Evolutionary conservation across 2,329 filamentous ascomycete species (phyloP).

Genomic region (Aspergillus bombycis): DNA sequence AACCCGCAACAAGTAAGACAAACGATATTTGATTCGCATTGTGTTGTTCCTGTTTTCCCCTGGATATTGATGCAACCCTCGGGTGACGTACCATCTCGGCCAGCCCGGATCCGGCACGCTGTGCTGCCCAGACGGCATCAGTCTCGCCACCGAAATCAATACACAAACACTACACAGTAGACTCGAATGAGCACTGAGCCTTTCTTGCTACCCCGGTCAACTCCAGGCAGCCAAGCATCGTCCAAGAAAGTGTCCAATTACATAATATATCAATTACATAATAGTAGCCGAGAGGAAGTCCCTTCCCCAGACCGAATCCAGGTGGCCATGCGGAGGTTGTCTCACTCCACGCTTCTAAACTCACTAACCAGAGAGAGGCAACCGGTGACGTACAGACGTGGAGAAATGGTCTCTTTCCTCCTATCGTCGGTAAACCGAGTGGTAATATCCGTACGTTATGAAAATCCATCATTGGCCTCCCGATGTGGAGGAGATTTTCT

Average conservation of each 20-base stretch:
- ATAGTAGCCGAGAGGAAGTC: background rate
- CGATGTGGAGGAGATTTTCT: conserved; percentile 10
- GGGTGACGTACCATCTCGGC: background rate
- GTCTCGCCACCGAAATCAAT: background rate
- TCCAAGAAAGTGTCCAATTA: background rate
- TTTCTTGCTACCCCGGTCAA: background rate
- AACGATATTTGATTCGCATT: background rate
- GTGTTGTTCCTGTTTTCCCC: background rate
- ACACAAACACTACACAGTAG: background rate
- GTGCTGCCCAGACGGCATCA: background rate
- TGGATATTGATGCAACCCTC: background rate
- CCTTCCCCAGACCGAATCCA: conserved; percentile 8
- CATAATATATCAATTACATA: background rate
- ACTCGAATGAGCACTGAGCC: too few relatives aligned
- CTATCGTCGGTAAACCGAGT: conserved; percentile 2
- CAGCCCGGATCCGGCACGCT: background rate
- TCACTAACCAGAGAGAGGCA: conserved; percentile 2
- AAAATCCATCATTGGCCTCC: conserved; percentile 12
- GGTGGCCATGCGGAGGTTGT: conserved; percentile 9
- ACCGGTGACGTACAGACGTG: conserved; percentile 5
- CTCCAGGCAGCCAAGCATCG: background rate
- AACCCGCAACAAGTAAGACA: background rate
- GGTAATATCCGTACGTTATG: conserved; percentile 13
- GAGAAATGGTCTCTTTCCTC: background rate
- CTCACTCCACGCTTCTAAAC: conserved; percentile 7